Conservation (phyloP, 306 rosid genomes). For the Fragaria vesca region DNA sequence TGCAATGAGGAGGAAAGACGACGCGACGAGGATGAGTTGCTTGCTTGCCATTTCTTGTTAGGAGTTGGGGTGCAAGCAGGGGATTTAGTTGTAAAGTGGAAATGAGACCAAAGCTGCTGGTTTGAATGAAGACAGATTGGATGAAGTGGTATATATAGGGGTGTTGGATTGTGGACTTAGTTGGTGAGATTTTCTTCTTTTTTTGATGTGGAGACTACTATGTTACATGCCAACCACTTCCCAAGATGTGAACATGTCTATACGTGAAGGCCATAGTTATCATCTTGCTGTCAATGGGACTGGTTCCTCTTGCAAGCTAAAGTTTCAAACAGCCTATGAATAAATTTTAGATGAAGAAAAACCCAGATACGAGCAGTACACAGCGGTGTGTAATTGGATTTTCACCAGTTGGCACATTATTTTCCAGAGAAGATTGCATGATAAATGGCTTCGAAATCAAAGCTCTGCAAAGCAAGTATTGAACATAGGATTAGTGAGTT, state of each 20-base stretch:
- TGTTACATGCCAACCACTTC: conserved; percentile 34
- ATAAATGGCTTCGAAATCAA: too few relatives aligned
- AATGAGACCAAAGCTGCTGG: not conserved
- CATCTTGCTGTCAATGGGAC: conserved; percentile 3
- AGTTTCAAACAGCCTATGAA: not conserved
- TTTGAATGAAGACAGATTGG: conserved; percentile 6
- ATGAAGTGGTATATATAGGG: conserved; percentile 25
- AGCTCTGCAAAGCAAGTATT: too few relatives aligned
- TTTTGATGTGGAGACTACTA: conserved; percentile 51
- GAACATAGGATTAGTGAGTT: too few relatives aligned
- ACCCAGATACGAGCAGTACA: too few relatives aligned
- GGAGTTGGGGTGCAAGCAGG: conserved; percentile 10
- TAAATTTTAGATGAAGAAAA: too few relatives aligned
- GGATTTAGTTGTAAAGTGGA: conserved; percentile 5
- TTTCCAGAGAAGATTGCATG: too few relatives aligned
- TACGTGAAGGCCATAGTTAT: conserved; percentile 54
- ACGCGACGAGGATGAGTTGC: conserved; percentile 30
- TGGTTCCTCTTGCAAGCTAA: not conserved
- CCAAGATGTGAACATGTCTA: not conserved
- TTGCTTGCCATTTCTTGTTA: conserved; percentile 48
- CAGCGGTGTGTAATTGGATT: too few relatives aligned
- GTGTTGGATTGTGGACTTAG: not conserved
- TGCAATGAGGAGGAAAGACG: conserved; percentile 40
- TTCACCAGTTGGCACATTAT: too few relatives aligned
- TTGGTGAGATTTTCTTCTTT: not conserved